A percentile compares a stretch with the other conserved stretches of the same genome.
phyloP scores from a whole-genome alignment of 495 filamentous ascomycete species.

The Penicillium coffeae region DNA sequence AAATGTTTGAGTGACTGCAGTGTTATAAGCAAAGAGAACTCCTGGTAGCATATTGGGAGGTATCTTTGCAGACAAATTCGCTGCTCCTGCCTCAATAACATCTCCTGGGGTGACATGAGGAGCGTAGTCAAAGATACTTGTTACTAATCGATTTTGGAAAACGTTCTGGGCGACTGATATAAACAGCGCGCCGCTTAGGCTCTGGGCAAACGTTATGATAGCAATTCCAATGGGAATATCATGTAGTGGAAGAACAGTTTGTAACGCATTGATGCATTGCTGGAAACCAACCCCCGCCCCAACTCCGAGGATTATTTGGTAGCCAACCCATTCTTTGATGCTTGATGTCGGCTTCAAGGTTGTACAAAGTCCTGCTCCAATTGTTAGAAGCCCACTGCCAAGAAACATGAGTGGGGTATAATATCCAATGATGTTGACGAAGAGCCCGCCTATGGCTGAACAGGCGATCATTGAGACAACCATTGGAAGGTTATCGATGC shows the following conservation, averaged over 20 bases:
- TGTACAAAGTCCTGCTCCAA: constrained; percentile 68
- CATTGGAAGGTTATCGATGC: constrained; percentile 73
- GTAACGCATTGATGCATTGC: constrained; percentile 62
- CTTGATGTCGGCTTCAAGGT: constrained; percentile 55
- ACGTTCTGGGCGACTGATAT: constrained; percentile 74
- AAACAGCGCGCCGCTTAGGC: constrained; percentile 69
- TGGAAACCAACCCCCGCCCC: constrained; percentile 70
- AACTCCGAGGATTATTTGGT: constrained; percentile 64
- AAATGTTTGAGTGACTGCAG: constrained; percentile 62
- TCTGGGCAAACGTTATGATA: constrained; percentile 66
- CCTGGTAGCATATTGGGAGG: constrained; percentile 40
- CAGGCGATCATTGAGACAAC: constrained; percentile 60
- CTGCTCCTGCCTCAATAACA: constrained; percentile 64
- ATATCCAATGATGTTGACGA: constrained; percentile 64
- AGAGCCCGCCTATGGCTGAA: constrained; percentile 55
- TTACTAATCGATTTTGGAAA: constrained; percentile 66
- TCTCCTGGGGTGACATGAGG: constrained; percentile 48
- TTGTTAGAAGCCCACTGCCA: constrained; percentile 52
- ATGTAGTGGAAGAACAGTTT: constrained; percentile 57
- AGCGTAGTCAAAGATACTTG: constrained; percentile 46
- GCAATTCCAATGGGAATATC: constrained; percentile 69
- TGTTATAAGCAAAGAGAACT: constrained; percentile 68
- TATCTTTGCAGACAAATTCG: constrained; percentile 53
- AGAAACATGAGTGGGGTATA: constrained; percentile 71
- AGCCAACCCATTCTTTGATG: constrained; percentile 65